These are phyloP conservation scores for Trametes coccinea DNA, from an alignment of 768 basidiomycete genomes.

Conservation along the genomic window DNA sequence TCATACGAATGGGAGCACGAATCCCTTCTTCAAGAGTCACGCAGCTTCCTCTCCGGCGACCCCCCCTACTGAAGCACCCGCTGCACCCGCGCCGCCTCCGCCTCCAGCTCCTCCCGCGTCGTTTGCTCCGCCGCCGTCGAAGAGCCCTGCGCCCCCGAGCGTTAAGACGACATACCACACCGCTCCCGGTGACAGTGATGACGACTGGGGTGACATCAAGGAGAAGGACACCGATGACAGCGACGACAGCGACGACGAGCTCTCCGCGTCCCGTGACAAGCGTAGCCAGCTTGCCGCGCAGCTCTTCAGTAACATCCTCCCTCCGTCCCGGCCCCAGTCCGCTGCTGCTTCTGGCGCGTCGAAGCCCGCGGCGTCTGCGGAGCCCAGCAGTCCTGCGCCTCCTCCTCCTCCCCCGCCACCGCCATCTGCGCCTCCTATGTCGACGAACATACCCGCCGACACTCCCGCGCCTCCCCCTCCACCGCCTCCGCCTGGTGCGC, in stretches of 20 bases:
- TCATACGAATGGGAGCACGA: slow-evolving; percentile 52
- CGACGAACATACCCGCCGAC: slow-evolving; percentile 27
- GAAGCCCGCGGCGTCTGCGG: slow-evolving; percentile 23
- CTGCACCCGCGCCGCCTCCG: slow-evolving; percentile 37
- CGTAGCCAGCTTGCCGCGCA: slow-evolving; percentile 74
- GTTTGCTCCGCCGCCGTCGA: slow-evolving; percentile 18
- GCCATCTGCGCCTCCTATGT: slow-evolving; percentile 40
- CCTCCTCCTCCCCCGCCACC: slow-evolving; percentile 42
- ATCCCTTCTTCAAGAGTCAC: slow-evolving; percentile 73
- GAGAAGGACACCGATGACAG: slow-evolving; percentile 71
- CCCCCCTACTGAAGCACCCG: slow-evolving; percentile 32
- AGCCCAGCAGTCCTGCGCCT: slow-evolving; percentile 33
- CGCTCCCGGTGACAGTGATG: slow-evolving; percentile 58
- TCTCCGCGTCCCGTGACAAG: slow-evolving; percentile 60
- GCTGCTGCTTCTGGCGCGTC: slow-evolving; percentile 39
- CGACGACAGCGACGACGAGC: slow-evolving; percentile 67
- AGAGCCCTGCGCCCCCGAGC: slow-evolving; percentile 55
- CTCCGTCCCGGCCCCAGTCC: slow-evolving; percentile 55
- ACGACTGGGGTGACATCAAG: slow-evolving; percentile 84
- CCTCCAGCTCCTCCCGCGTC: slow-evolving; percentile 35
- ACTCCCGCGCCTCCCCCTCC: slow-evolving; percentile 24
- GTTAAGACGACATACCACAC: slow-evolving; percentile 62
- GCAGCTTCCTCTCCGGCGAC: slow-evolving; percentile 40
- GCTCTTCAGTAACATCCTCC: slow-evolving; percentile 74
- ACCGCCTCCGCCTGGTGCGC: slow-evolving; percentile 34